Evolutionary conservation across 2,329 filamentous ascomycete genomes (phyloP), one percentile per base, ranked within the genome.

Genomic region (Xylariaceae sp.): DNA sequence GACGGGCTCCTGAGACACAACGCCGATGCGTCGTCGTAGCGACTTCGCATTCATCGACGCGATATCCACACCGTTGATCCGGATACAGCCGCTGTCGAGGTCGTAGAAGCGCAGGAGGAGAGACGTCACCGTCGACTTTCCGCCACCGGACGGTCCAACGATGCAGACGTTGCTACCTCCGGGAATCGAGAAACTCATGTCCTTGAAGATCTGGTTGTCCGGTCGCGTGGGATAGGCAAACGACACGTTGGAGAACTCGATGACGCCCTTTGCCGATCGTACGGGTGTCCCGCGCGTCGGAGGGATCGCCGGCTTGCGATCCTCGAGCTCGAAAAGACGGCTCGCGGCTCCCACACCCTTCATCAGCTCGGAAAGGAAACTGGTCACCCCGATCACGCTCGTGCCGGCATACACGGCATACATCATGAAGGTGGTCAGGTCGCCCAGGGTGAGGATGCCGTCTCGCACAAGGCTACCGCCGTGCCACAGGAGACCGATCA

Each of bases 331-430:
- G 56, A 98, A 98, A 1, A 98, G 72, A 44, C 92, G 84, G 56
- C 85, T 94, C n/a, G 92, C 92, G 29, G 92, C 92, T 55, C 94
- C 92, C 3, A 95, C 90, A 29, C 94, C 94, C 64, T 98, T 98
- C 92, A 98, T 98, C 46, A 98, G 73, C 60, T 98, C 92, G 0
- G 89, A 95, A 64, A 96, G 98, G 66, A 98, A 98, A 40, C 86
- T 88, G 3, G 88, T 95, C 2, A 98, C 71, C 3, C 92, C 92
- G 52, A 97, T 95, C 48, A 98, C 76, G 63, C 87, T 94, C 34
- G 86, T 92, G 3, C 79, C 79, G 5, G 79, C 78, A 61, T 81
- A 97, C 3, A 87, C 90, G 3, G 89, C 94, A 63, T 97, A 98
- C 90, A 98, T 97, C 68, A 98, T 76, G 65, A 98, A 98, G 0